Conservation (phyloP, 805 yeast genomes). For the Saccharomyces jurei region DNA sequence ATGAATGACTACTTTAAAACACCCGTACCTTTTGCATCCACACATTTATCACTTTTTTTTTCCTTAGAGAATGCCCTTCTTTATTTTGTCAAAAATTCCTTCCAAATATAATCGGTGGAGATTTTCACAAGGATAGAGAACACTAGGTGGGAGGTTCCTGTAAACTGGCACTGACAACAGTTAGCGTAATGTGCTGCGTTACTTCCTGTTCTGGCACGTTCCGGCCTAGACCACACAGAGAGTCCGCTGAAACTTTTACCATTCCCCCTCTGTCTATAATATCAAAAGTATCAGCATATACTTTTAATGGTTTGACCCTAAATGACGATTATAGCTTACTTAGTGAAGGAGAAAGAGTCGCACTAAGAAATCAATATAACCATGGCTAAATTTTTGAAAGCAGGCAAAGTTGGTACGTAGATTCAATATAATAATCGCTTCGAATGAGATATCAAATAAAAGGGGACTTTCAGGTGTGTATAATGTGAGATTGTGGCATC, state of each 20-base stretch:
- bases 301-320: not conserved
- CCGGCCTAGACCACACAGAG: not conserved
- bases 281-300: not conserved
- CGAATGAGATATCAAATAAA: not conserved
- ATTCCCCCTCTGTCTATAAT: slow-evolving; percentile 7
- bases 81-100: no score
- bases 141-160: not conserved
- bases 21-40: not conserved
- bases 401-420: slow-evolving; percentile 81
- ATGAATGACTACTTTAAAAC: not conserved
- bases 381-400: slow-evolving; percentile 96
- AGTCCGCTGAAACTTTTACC: not conserved
- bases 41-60: not conserved
- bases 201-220: not conserved
- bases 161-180: not conserved
- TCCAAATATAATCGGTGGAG: not conserved
- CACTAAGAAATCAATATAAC: not conserved
- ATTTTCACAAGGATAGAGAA: not conserved
- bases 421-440: not conserved
- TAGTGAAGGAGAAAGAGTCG: not conserved
- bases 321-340: not conserved
- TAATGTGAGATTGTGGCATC: not conserved
- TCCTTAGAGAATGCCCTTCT: no score
- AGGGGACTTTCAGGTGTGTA: not conserved
- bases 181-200: not conserved